Evolutionary conservation across 768 basidiomycete genomes (phyloP).

Genomic region (Tulasnella sp.): DNA sequence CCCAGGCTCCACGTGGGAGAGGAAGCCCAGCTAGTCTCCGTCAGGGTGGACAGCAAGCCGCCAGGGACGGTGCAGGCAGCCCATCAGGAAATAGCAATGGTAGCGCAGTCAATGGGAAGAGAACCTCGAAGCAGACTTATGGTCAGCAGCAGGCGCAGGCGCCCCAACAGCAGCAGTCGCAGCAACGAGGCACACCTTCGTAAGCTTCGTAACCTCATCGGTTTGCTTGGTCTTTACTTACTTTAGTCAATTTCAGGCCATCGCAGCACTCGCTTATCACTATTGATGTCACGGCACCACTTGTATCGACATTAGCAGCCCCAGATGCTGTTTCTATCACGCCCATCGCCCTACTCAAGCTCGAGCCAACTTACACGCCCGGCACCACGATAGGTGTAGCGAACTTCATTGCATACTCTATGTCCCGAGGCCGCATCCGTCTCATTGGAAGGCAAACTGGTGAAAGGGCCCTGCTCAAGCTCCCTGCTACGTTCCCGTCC

Average conservation of each 20-base stretch:
- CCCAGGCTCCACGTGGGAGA: slow-evolving; percentile 7
- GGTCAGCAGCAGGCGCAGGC: not conserved
- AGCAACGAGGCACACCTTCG: not conserved
- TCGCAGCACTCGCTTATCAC: slow-evolving; percentile 17
- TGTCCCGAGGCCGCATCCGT: slow-evolving; percentile 82
- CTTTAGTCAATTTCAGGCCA: slow-evolving; percentile 27
- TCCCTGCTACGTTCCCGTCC: slow-evolving; percentile 46
- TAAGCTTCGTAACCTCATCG: not conserved
- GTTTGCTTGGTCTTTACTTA: slow-evolving; percentile 31
- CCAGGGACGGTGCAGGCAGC: slow-evolving; percentile 5
- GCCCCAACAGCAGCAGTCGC: not conserved
- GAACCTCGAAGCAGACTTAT: not conserved
- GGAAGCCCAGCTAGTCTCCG: slow-evolving; percentile 13
- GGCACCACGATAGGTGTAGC: slow-evolving; percentile 85
- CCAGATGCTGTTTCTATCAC: slow-evolving; percentile 77
- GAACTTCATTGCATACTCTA: slow-evolving; percentile 87
- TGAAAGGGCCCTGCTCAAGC: slow-evolving; percentile 74
- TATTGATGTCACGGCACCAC: slow-evolving; percentile 24
- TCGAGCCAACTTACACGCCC: slow-evolving; percentile 72
- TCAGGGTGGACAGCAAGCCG: not conserved
- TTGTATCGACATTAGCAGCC: slow-evolving; percentile 66
- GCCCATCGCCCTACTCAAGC: slow-evolving; percentile 78
- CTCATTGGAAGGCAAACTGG: slow-evolving; percentile 84
- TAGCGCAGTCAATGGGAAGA: slow-evolving; percentile 3
- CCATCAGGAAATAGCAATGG: slow-evolving; percentile 3